A percentile compares a stretch with the other conserved stretches of the same genome.
phyloP scores from a whole-genome alignment of 176 grass and related monocot genomes.

The Musa schizocarpa region DNA sequence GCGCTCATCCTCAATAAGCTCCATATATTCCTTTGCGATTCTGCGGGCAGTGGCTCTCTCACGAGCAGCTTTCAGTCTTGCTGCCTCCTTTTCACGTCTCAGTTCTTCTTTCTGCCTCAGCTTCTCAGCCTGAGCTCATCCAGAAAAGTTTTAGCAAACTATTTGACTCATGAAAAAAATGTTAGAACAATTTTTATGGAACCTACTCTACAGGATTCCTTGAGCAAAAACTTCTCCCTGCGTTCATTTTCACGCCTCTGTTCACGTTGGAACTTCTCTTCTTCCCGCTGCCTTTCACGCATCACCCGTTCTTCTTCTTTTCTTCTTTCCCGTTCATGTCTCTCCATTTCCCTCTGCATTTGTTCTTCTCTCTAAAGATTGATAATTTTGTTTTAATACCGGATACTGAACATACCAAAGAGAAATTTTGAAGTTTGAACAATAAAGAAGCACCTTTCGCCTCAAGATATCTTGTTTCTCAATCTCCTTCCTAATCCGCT shows the following conservation, averaged over 20 bases:
- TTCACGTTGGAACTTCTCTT: slow-evolving; percentile 76
- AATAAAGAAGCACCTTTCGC: slow-evolving; percentile 59
- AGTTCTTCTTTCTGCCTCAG: slow-evolving; percentile 80
- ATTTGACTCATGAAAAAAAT: not conserved
- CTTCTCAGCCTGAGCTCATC: slow-evolving; percentile 59
- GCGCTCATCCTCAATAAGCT: slow-evolving; percentile 90
- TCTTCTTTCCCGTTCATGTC: slow-evolving; percentile 69
- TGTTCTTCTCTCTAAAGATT: slow-evolving; percentile 75
- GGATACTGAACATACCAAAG: not conserved
- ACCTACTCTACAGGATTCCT: slow-evolving; percentile 62
- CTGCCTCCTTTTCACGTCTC: slow-evolving; percentile 77
- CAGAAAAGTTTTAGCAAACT: not conserved
- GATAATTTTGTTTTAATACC: not conserved
- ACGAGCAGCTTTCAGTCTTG: slow-evolving; percentile 73
- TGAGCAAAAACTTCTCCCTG: slow-evolving; percentile 74
- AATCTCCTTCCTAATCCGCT: slow-evolving; percentile 73
- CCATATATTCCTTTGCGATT: slow-evolving; percentile 75
- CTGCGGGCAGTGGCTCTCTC: slow-evolving; percentile 90
- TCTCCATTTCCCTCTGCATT: slow-evolving; percentile 79
- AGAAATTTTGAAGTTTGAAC: not conserved
- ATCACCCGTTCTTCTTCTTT: slow-evolving; percentile 87
- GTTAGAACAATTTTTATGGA: slow-evolving; percentile 10
- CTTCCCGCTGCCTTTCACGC: slow-evolving; percentile 74
- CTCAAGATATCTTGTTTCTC: slow-evolving; percentile 93
- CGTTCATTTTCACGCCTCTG: slow-evolving; percentile 78